Conservation (phyloP, 2,329 filamentous ascomycete species). For the Dothiorella sarmentorum region DNA sequence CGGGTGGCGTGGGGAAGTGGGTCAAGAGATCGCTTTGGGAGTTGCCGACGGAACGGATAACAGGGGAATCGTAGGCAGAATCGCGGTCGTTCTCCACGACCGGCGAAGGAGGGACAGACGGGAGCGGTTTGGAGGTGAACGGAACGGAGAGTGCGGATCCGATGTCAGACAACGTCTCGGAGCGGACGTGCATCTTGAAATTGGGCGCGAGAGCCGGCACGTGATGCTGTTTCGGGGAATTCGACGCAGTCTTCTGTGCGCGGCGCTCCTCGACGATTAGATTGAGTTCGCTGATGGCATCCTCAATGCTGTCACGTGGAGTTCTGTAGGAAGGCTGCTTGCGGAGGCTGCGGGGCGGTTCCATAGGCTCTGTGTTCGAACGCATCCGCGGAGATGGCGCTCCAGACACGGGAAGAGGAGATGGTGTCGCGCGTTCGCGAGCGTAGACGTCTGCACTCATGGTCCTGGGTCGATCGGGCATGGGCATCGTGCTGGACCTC, state of each 20-base stretch:
- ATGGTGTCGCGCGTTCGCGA: neutral
- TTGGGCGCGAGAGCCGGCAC: slow-evolving; percentile 46
- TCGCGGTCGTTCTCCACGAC: neutral
- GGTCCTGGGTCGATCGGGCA: neutral
- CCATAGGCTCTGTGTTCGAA: slow-evolving; percentile 32
- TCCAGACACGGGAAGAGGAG: slow-evolving; percentile 15
- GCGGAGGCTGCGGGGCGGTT: slow-evolving; percentile 17
- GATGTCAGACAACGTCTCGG: slow-evolving; percentile 48
- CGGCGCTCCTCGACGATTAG: slow-evolving; percentile 47
- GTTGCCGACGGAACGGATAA: neutral
- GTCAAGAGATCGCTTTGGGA: slow-evolving; percentile 1
- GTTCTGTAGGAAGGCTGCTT: slow-evolving; percentile 38
- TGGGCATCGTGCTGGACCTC: slow-evolving; percentile 24
- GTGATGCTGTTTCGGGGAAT: slow-evolving; percentile 37
- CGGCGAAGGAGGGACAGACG: neutral
- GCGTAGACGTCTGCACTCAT: neutral
- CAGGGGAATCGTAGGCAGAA: slow-evolving; percentile 1
- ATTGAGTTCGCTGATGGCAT: slow-evolving; percentile 48
- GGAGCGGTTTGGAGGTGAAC: slow-evolving; percentile 20
- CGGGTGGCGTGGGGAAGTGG: neutral
- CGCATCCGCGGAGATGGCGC: slow-evolving; percentile 28
- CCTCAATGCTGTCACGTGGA: slow-evolving; percentile 40
- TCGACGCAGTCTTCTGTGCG: slow-evolving; percentile 29
- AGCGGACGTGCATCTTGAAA: slow-evolving; percentile 45
- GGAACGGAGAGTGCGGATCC: slow-evolving; percentile 47